phyloP scores from a whole-genome alignment of 768 basidiomycete species.

The Suillus americanus region DNA sequence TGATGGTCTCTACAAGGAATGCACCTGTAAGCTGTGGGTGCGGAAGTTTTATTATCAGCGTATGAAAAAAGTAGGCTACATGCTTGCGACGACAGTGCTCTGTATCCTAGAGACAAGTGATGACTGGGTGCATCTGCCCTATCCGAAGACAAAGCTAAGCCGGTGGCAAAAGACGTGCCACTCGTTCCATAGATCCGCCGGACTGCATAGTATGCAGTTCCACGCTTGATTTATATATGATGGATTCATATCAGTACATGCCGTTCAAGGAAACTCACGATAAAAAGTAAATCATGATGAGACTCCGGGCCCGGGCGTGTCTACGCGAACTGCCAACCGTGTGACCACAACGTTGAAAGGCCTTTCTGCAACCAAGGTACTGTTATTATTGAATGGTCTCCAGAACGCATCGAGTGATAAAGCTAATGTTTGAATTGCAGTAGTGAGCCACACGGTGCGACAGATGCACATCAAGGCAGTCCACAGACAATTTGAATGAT shows the following conservation, averaged over 20 bases:
- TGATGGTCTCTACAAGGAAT: conserved; percentile 26
- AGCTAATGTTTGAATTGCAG: not conserved
- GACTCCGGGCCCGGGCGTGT: not conserved
- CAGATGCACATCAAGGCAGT: not conserved
- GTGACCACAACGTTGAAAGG: not conserved
- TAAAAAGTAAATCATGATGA: not conserved
- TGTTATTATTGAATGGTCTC: not conserved
- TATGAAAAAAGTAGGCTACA: not conserved
- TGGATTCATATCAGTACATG: not conserved
- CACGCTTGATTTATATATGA: not conserved
- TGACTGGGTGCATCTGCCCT: not conserved
- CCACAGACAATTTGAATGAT: not conserved
- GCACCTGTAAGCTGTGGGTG: conserved; percentile 20
- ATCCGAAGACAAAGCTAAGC: not conserved
- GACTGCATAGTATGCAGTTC: conserved; percentile 4
- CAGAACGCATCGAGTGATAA: not conserved
- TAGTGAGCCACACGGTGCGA: too few species aligned
- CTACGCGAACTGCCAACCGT: not conserved
- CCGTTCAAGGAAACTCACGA: not conserved
- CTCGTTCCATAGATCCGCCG: not conserved
- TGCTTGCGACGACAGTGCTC: conserved; percentile 10
- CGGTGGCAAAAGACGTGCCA: not conserved
- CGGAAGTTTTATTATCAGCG: not conserved
- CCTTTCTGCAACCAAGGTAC: not conserved
- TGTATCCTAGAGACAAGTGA: conserved; percentile 6